Evolutionary conservation across 306 rosid species (phyloP), one percentile per base, ranked within the genome.

Genomic region (Glycyrrhiza uralensis): DNA sequence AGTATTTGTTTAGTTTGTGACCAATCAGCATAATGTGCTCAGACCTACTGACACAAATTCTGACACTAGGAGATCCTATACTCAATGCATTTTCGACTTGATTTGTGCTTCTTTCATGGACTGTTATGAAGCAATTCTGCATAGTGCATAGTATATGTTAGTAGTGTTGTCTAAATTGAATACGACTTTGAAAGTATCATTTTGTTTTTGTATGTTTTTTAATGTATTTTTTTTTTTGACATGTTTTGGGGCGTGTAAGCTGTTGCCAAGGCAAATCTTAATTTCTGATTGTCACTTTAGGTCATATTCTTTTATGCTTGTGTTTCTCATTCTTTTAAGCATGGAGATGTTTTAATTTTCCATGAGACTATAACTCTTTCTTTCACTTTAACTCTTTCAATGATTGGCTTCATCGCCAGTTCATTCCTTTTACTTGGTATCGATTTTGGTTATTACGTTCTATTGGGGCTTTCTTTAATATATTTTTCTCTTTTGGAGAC

Each of bases 31-130:
- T 14, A 33, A 52, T 58, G 11, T 69, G 3, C 62, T 8, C 19
- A 26, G 44, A 7, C 23, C 28, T 35, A 35, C 32, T 15, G 39
- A 39, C 2, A 12, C 1, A 14, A 51, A 12, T 42, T 75, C 39
- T 47, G 76, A 24, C 20, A 10, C 18, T 33, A 22, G 17, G 38
- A 47, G 41, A 52, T 60, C 41, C 20, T 63, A 10, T 18, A 19
- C 38, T 18, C 19, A 8, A 47, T 61, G 36, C 39, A 36, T 51
- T 9, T 47, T 71, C 19, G 56, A 28, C 44, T 71, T 18, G 17
- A 72, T 72, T 61, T 61, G 9, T 58, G 69, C 24, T n/a, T n/a
- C n/a, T 35, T 26, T 65, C 38, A 26, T 14, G 51, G n/a, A 67
- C 26, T 29, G 8, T 24, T 18, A 6, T 5, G 2, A 15, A 66